Evolutionary conservation across 495 filamentous ascomycete species (phyloP).

Genomic region (Neurospora sp.): DNA sequence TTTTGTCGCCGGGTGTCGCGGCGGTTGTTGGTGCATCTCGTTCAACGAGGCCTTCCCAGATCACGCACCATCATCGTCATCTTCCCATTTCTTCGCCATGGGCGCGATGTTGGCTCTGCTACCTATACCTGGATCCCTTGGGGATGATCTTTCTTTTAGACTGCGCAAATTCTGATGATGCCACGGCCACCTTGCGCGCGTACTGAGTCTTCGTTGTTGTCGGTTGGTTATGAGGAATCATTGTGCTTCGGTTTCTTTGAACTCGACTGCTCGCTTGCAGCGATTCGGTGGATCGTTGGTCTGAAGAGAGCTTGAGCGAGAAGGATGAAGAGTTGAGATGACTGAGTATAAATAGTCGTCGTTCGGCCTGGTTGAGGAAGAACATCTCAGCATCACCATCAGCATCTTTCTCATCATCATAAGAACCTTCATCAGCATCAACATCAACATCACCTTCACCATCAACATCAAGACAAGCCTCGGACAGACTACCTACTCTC

Average conservation of each 20-base stretch:
- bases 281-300: not conserved
- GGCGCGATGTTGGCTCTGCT: not conserved
- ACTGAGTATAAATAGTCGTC: not conserved
- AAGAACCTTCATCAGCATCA: not conserved
- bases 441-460: not conserved
- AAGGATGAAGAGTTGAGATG: not conserved
- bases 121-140: not conserved
- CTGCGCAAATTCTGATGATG: accelerated
- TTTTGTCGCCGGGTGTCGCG: not conserved
- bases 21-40: not conserved
- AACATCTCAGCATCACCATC: not conserved
- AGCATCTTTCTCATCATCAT: not conserved
- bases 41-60: not conserved
- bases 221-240: not conserved
- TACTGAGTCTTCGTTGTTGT: not conserved
- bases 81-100: not conserved
- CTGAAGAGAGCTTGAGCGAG: not conserved
- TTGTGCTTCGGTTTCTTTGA: not conserved
- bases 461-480: not conserved
- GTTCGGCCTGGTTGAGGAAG: not conserved
- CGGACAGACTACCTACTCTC: not conserved
- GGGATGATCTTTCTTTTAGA: not conserved
- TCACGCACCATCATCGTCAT: not conserved
- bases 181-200: not conserved
- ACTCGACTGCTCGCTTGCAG: not conserved